Evolutionary conservation across 352 stramenopile species (phyloP), one percentile per base, ranked within the genome.

Genomic region (Phytophthora fragariaefolia): DNA sequence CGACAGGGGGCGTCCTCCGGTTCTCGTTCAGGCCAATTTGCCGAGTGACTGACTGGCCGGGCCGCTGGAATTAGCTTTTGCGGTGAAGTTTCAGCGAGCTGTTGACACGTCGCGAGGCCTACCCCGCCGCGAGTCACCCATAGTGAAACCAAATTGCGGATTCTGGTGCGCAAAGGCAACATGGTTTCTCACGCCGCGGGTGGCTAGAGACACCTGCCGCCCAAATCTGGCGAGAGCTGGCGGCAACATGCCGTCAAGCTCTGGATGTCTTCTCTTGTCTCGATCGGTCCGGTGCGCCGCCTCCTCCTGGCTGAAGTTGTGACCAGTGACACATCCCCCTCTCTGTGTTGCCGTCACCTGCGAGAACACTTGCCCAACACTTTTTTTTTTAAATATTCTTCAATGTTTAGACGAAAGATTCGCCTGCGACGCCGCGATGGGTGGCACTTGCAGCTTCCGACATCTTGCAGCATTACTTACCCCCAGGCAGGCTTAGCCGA

Each of bases 401-500:
- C 61, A 69, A 53, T 27, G 18, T 58, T 22, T 15, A 34, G 15
- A 23, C 17, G 43, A 50, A 63, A 63, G 60, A 60, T 66, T 66
- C 28, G 36, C 32, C 18, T 64, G 57, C 57, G 46, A 64, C 57
- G 57, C 36, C 43, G 24, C 22, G 62, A 69, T 69, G 54, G 52
- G 62, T 18, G 27, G 55, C 52, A 69, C 63, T 52, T 69, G 45
- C 45, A 53, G n/a, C 36, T 68, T 68, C 60, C 52, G 52, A 56
- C 42, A 63, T 42, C 18, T 52, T 58, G 58, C 58, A 47, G 3
- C 57, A 49, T 65, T 65, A 58, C 46, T 40, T 54, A n/a, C n/a
- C n/a, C n/a, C n/a, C n/a, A n/a, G n/a, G n/a, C n/a, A n/a, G n/a
- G n/a, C n/a, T n/a, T 20, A 20, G 1, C 12, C 17, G 18, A 42